Conservation (phyloP, 2,329 filamentous ascomycete genomes). For the Botrytis paeoniae region DNA sequence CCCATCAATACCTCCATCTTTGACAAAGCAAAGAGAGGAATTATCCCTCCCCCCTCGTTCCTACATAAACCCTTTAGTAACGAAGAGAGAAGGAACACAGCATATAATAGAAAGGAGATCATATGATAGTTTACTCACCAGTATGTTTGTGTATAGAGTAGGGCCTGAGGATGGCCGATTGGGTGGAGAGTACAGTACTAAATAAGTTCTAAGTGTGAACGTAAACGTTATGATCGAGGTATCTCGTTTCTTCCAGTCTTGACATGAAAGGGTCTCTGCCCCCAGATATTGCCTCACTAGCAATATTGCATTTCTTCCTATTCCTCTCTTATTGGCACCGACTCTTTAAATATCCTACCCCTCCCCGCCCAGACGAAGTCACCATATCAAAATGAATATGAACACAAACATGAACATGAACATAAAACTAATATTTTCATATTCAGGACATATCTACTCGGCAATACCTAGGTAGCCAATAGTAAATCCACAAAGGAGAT, state of each 20-base stretch:
- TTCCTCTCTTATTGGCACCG: background rate
- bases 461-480: background rate
- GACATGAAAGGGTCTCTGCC: background rate
- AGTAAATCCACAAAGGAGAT: background rate
- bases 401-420: background rate
- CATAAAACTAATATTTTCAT: slow-evolving; percentile 4
- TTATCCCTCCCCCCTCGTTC: background rate
- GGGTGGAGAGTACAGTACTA: background rate
- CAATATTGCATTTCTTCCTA: background rate
- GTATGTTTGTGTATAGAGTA: background rate
- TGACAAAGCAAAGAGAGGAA: too few species aligned
- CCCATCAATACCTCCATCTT: too few species aligned
- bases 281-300: background rate
- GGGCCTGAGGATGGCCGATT: background rate
- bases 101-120: background rate
- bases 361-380: background rate
- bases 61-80: background rate
- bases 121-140: background rate
- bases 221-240: background rate
- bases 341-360: background rate
- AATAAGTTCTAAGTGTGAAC: background rate
- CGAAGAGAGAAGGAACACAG: background rate
- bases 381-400: background rate
- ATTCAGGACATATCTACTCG: slow-evolving; percentile 3
- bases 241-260: background rate